Evolutionary conservation across 768 basidiomycete species (phyloP).

Genomic region (Tylopilus intermedius): DNA sequence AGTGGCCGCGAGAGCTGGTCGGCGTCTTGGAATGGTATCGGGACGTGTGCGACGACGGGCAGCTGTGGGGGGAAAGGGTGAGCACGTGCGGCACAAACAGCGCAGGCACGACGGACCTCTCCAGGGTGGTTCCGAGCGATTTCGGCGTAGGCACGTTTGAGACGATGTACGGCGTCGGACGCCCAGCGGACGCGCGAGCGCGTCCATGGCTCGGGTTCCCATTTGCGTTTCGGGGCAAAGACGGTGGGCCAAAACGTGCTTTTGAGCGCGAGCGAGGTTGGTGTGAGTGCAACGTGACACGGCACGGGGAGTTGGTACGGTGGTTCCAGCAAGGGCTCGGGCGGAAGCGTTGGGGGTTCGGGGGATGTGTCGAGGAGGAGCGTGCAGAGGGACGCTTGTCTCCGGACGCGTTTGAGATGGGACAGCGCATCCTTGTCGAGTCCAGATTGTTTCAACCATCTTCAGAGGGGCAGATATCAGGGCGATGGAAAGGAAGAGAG

Average conservation of each 20-base stretch:
- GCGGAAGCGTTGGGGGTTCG: conserved; percentile 46
- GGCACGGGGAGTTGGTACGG: conserved; percentile 67
- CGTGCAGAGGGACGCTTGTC: conserved; percentile 40
- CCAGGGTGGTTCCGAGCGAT: conserved; percentile 36
- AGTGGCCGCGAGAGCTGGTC: conserved; percentile 33
- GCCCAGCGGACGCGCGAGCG: conserved; percentile 70
- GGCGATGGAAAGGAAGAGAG: not conserved
- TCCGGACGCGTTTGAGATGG: conserved; percentile 76
- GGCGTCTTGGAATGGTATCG: conserved; percentile 43
- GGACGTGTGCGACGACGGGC: conserved; percentile 71
- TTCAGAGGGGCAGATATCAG: conserved; percentile 21
- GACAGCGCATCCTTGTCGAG: conserved; percentile 59
- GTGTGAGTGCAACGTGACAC: conserved; percentile 59
- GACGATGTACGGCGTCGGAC: conserved; percentile 53
- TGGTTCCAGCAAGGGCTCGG: conserved; percentile 38
- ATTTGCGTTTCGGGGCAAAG: conserved; percentile 64
- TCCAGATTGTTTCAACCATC: conserved; percentile 64
- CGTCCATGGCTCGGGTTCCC: conserved; percentile 65
- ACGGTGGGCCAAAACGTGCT: conserved; percentile 81
- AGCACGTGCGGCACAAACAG: not conserved
- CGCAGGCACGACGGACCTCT: conserved; percentile 46
- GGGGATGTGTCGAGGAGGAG: conserved; percentile 49
- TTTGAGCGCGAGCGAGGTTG: conserved; percentile 60
- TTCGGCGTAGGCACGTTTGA: conserved; percentile 46
- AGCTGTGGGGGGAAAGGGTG: conserved; percentile 39